Evolutionary conservation across 2,329 filamentous ascomycete species (phyloP).

Genomic region (Bertia moriformis): DNA sequence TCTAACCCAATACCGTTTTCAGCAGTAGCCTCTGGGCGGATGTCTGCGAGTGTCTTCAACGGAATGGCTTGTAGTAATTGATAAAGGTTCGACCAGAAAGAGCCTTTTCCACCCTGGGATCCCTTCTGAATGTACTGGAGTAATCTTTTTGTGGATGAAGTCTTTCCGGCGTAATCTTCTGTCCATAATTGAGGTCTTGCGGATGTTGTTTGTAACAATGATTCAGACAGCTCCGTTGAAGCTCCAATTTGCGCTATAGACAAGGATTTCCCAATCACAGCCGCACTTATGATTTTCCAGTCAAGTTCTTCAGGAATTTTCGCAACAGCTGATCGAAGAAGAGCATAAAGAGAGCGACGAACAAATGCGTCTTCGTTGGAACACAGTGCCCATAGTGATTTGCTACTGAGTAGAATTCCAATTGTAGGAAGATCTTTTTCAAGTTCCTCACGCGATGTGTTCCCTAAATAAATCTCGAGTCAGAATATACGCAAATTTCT

Average conservation of each 20-base stretch:
- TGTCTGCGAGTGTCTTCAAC: conserved; percentile 20
- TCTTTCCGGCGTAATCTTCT: conserved; percentile 40
- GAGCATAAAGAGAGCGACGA: conserved; percentile 34
- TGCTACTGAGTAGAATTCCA: conserved; percentile 29
- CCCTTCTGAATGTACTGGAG: conserved; percentile 43
- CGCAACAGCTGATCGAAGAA: conserved; percentile 30
- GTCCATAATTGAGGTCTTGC: conserved; percentile 40
- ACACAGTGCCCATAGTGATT: conserved; percentile 40
- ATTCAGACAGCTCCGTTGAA: conserved; percentile 33
- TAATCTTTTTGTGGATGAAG: conserved; percentile 32
- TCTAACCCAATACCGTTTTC: conserved; percentile 7
- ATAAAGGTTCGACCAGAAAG: conserved; percentile 35
- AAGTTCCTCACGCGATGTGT: conserved; percentile 24
- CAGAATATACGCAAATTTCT: conserved; percentile 2
- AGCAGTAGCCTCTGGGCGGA: conserved; percentile 5
- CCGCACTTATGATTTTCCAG: conserved; percentile 33
- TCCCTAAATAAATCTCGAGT: conserved; percentile 7
- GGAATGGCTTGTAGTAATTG: conserved; percentile 33
- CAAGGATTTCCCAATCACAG: conserved; percentile 39
- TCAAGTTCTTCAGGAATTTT: conserved; percentile 26
- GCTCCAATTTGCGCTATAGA: conserved; percentile 40
- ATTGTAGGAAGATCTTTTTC: conserved; percentile 31
- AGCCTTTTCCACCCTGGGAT: conserved; percentile 35
- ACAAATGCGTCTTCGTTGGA: conserved; percentile 38
- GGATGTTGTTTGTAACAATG: conserved; percentile 32